phyloP scores from a whole-genome alignment of 1,284 basidiomycete species.

The Puccinia novopanici region DNA sequence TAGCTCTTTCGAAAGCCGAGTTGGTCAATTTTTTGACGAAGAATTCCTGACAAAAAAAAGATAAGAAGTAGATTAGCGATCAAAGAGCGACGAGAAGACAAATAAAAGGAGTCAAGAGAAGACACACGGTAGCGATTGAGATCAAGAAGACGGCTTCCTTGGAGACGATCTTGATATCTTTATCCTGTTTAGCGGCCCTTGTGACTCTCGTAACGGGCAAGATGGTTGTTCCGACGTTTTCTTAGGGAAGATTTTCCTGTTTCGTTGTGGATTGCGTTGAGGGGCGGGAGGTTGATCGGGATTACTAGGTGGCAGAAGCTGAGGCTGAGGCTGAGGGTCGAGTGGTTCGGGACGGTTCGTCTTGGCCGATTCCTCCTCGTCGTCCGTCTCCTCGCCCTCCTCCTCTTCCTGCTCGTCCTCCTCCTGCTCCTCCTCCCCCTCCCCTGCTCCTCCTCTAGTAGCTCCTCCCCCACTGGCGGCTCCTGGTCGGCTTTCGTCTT shows the following conservation, averaged over 20 bases:
- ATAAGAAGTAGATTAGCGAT: neutral
- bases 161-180: slow-evolving; percentile 49
- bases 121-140: slow-evolving; percentile 44
- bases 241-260: slow-evolving; percentile 57
- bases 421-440: slow-evolving; percentile 66
- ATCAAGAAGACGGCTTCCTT: slow-evolving; percentile 45
- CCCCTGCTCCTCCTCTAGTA: slow-evolving; percentile 56
- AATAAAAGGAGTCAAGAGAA: neutral
- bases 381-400: slow-evolving; percentile 53
- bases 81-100: neutral
- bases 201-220: slow-evolving; percentile 29
- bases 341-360: slow-evolving; percentile 64
- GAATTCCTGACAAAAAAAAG: slow-evolving; percentile 20
- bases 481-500: neutral
- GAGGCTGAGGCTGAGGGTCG: slow-evolving; percentile 51
- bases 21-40: slow-evolving; percentile 48
- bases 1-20: slow-evolving; percentile 36
- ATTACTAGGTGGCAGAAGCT: neutral
- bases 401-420: too few relatives aligned
- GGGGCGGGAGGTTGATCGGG: neutral
- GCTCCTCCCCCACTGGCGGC: slow-evolving; percentile 57
- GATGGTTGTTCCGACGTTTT: slow-evolving; percentile 60
- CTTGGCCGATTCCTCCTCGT: slow-evolving; percentile 69
- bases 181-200: slow-evolving; percentile 51
- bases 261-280: slow-evolving; percentile 9